Percentiles rank a stretch among this genome's conserved stretches.
These are phyloP conservation scores for Thermomyces lanuginosus DNA, from an alignment of 2,329 filamentous ascomycete species.

Conservation along the genomic window DNA sequence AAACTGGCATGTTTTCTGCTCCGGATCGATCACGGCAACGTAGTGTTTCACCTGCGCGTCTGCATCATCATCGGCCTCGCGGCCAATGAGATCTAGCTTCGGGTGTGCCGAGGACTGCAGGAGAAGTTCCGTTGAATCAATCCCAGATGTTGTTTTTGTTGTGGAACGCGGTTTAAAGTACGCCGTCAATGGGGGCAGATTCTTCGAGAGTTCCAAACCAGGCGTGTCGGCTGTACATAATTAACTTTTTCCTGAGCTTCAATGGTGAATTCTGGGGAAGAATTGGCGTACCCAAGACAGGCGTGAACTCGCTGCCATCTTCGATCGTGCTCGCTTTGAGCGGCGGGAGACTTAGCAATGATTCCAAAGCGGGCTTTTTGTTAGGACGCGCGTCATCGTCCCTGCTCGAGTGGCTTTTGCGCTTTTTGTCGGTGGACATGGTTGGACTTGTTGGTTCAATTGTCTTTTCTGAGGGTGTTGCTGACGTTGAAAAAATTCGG, in stretches of 20 bases:
- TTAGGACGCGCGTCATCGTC: conserved; percentile 29
- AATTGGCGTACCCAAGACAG: conserved; percentile 31
- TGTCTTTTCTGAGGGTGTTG: no score
- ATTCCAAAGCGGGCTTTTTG: conserved; percentile 32
- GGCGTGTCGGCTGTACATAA: conserved; percentile 17
- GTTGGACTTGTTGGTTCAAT: no score
- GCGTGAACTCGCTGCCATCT: conserved; percentile 32
- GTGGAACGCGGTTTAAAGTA: conserved; percentile 36
- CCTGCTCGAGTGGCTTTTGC: conserved; percentile 32
- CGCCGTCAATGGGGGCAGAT: conserved; percentile 18
- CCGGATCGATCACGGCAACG: conserved; percentile 42
- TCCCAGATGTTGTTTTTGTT: conserved; percentile 14
- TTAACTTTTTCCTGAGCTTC: neutral
- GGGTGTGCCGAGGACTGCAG: conserved; percentile 46
- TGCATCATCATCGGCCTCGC: conserved; percentile 32
- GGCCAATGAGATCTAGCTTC: conserved; percentile 43
- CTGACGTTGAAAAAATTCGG: conserved; percentile 1
- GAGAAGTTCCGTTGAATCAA: conserved; percentile 34
- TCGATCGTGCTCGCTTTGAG: conserved; percentile 32
- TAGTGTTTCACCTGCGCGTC: conserved; percentile 43
- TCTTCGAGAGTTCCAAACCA: conserved; percentile 16
- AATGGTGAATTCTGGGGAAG: neutral
- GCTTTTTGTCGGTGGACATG: conserved; percentile 36
- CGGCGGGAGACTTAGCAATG: conserved; percentile 20
- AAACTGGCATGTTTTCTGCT: conserved; percentile 36